A percentile compares a stretch with the other conserved stretches of the same genome.
phyloP scores from a whole-genome alignment of 768 basidiomycete species.

The Russula earlei region DNA sequence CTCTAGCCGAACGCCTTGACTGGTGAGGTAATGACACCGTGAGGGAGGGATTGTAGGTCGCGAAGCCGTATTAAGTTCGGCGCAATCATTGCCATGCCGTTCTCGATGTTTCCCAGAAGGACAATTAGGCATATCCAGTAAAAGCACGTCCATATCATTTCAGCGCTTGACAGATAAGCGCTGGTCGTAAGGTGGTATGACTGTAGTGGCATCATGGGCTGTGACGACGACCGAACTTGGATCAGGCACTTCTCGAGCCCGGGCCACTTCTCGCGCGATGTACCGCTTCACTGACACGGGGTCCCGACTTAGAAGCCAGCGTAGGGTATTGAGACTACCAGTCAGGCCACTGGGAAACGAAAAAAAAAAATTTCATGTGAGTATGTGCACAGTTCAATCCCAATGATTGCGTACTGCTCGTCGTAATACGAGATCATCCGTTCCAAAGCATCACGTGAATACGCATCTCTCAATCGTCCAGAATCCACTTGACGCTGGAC shows the following conservation, averaged over 20 bases:
- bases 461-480: constrained; percentile 18
- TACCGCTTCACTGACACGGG: constrained; percentile 25
- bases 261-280: constrained; percentile 22
- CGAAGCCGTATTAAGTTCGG: neutral
- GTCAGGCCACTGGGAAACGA: constrained; percentile 26
- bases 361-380: neutral
- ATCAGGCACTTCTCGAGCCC: no score
- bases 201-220: neutral
- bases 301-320: constrained; percentile 28
- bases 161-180: neutral
- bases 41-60: neutral
- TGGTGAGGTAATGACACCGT: neutral
- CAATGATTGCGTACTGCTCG: constrained; percentile 20
- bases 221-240: neutral
- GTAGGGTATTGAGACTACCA: constrained; percentile 26
- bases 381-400: neutral
- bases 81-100: neutral
- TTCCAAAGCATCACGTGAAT: constrained; percentile 23
- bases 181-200: neutral
- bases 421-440: constrained; percentile 30
- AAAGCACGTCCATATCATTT: neutral
- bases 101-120: neutral
- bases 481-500: constrained; percentile 6
- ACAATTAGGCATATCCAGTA: neutral
- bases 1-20: neutral